phyloP scores from a whole-genome alignment of 2,329 filamentous ascomycete species.

The Septoria linicola region DNA sequence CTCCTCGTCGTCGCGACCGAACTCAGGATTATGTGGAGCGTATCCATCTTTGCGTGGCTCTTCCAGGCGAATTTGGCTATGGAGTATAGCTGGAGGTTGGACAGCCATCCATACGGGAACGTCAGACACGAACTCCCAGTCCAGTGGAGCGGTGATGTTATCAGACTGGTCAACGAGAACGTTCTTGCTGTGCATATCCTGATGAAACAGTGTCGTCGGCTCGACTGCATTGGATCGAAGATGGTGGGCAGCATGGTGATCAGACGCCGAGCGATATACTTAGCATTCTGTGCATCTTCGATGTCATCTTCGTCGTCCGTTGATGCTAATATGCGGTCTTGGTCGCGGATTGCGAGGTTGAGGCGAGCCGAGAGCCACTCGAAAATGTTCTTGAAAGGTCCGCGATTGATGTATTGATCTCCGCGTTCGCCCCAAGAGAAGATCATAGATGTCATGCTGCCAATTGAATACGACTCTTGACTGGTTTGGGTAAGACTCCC shows the following conservation, averaged over 20 bases:
- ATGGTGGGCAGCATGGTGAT: not conserved
- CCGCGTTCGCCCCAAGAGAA: not conserved
- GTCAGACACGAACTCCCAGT: conserved; percentile 18
- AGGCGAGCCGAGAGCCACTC: conserved; percentile 8
- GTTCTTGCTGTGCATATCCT: conserved; percentile 9
- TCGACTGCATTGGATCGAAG: not conserved
- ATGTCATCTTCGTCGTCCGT: conserved; percentile 6
- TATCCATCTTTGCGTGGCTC: not conserved
- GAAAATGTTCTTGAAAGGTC: conserved; percentile 2
- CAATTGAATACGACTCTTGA: not conserved
- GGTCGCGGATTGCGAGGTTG: not conserved
- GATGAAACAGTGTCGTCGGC: conserved; percentile 8
- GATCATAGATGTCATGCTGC: conserved; percentile 2
- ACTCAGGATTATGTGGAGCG: not conserved
- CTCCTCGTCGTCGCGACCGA: not conserved
- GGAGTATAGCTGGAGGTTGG: not conserved
- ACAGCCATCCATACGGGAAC: conserved; percentile 6
- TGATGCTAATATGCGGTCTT: not conserved
- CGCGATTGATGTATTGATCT: not conserved
- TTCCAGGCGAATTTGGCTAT: not conserved
- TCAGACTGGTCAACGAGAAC: conserved; percentile 8
- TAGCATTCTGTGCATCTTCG: not conserved
- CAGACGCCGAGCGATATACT: not conserved
- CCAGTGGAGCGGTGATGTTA: conserved; percentile 10
- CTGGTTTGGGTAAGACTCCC: not conserved